phyloP scores from a whole-genome alignment of 2,329 filamentous ascomycete species.

The Penicillium expansum region DNA sequence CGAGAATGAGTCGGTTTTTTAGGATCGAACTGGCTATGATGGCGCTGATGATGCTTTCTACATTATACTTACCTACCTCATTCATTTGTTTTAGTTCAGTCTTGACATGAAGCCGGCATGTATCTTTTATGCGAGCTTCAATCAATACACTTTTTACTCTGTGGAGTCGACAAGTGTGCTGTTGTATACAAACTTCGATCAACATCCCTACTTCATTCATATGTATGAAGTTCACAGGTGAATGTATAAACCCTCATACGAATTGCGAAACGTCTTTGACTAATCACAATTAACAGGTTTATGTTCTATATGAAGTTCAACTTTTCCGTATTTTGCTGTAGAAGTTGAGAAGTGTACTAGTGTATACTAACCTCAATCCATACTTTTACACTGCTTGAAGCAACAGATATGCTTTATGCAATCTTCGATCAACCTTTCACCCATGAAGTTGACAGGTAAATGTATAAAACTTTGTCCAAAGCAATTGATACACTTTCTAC shows the following conservation, averaged over 20 bases:
- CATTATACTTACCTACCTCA: neutral
- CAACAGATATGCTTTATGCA: neutral
- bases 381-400: neutral
- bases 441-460: neutral
- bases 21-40: neutral
- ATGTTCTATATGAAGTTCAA: neutral
- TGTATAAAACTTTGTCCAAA: neutral
- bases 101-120: neutral
- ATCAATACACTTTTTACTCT: neutral
- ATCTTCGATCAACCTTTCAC: neutral
- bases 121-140: neutral
- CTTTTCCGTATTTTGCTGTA: neutral
- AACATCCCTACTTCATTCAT: neutral
- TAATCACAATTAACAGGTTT: neutral
- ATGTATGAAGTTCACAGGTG: neutral
- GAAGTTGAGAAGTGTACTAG: neutral
- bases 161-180: neutral
- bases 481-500: neutral
- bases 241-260: neutral
- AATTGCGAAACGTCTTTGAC: neutral
- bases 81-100: neutral
- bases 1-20: neutral
- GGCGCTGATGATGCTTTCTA: neutral
- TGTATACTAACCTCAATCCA: neutral
- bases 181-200: neutral